These are phyloP conservation scores for Herpetospermum pedunculosum DNA, from an alignment of 306 rosid genomes.

Conservation along the genomic window DNA sequence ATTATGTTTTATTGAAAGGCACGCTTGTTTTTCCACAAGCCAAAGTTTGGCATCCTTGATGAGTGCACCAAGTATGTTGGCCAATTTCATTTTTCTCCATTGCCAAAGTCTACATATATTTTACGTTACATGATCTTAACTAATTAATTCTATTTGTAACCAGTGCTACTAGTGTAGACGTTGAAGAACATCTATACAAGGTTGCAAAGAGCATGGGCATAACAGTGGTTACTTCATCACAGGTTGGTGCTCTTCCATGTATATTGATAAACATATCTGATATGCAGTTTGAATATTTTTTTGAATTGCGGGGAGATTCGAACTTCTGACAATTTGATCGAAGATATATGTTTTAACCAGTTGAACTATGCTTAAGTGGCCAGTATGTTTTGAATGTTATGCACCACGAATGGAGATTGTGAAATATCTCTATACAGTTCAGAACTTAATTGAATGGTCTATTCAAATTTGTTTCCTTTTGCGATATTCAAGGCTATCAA, in stretches of 20 bases:
- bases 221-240: constrained; percentile 90
- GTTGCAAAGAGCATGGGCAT: constrained; percentile 76
- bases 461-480: neutral
- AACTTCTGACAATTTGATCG: too few relatives aligned
- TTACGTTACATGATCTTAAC: neutral
- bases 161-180: constrained; percentile 97
- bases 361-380: too few relatives aligned
- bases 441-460: neutral
- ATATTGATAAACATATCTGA: neutral
- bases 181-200: constrained; percentile 88
- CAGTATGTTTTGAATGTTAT: too few relatives aligned
- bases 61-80: constrained; percentile 93
- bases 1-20: constrained; percentile 43
- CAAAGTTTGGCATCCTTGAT: constrained; percentile 84
- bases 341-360: too few relatives aligned
- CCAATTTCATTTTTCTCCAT: constrained; percentile 6
- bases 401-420: neutral
- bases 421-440: neutral
- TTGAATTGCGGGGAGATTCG: too few relatives aligned
- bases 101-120: neutral
- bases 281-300: neutral
- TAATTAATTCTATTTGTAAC: neutral
- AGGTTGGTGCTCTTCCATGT: constrained; percentile 38
- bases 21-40: constrained; percentile 92
- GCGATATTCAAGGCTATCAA: neutral